Evolutionary conservation across 83 land plant genomes (phyloP), one percentile per base, ranked within the genome.

Genomic region (Picea abies): DNA sequence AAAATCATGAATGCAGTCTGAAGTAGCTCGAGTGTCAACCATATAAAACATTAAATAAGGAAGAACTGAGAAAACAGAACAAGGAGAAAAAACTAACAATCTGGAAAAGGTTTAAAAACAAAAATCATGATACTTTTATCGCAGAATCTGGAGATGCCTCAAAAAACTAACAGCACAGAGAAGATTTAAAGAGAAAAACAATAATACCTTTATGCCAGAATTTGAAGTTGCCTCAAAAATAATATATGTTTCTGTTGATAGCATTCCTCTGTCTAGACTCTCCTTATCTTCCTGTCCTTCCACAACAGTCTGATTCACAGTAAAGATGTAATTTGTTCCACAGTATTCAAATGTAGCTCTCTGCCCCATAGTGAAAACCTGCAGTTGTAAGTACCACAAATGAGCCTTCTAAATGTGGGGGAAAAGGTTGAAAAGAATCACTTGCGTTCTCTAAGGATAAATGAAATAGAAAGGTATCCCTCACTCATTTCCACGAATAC

Each of bases 341-440:
- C 82, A 85, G 81, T 87, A 95, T 80, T 93, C 96, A 82, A 95
- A 88, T 68, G 90, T 35, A 7, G 83, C 94, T 71, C 77, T 90
- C 67, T 95, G 97, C 14, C 96, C 96, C 61, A 84, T 19, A 71
- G 93, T 93, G 89, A 95, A 86, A 63, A 95, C 90, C 96, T 93
- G 89, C 83, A 89, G 1, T 23, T 41, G n/a, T 16, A 23, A 44
- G 80, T 41, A 32, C 69, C 23, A 66, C 25, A n/a, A 66, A 22
- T 66, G 69, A 66, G 60, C 15, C 60, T 56, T 56, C 60, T 56
- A 56, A 56, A 56, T 11, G 60, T 12, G 60, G 14, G 15, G 60
- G 60, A 56, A 56, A 56, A 56, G 60, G 15, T 56, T 12, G 60
- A 3, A 56, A 14, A 56, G 60, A 56, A 56, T 56, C 60, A 12